A percentile compares a stretch with the other conserved stretches of the same genome.
phyloP scores from a whole-genome alignment of 1,139 yeast genomes.

The Saccharomyces hybrid region DNA sequence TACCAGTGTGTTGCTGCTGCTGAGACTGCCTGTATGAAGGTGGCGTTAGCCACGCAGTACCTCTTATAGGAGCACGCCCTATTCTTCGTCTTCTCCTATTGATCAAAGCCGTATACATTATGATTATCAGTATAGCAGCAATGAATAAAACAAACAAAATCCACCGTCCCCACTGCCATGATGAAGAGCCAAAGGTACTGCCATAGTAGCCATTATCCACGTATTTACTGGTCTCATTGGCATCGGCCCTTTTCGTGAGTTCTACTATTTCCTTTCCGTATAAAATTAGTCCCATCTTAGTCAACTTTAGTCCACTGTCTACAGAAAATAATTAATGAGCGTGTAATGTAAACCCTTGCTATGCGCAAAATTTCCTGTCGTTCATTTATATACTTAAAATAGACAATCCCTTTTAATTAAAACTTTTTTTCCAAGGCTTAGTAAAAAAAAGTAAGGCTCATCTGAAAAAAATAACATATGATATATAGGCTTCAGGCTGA shows the following conservation, averaged over 20 bases:
- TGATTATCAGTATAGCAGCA: conserved; percentile 34
- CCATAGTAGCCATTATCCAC: background rate
- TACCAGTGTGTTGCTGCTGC: conserved; percentile 40
- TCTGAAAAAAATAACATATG: background rate
- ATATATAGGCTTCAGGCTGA: background rate
- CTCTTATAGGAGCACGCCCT: conserved; percentile 65
- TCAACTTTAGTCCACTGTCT: background rate
- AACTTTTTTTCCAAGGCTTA: background rate
- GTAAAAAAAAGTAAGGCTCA: no score
- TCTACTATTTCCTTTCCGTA: background rate
- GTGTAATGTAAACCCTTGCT: background rate
- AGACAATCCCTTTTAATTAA: background rate
- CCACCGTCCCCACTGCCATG: conserved; percentile 35
- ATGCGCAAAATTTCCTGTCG: background rate
- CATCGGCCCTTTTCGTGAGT: background rate
- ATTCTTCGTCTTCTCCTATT: conserved; percentile 50
- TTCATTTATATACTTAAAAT: background rate
- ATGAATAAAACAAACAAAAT: conserved; percentile 39
- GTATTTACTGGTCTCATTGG: background rate
- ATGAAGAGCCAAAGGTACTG: background rate
- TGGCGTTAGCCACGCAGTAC: conserved; percentile 87
- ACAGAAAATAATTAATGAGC: background rate
- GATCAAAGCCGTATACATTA: conserved; percentile 42
- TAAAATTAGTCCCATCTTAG: background rate
- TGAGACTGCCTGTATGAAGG: conserved; percentile 71